Percentiles rank a stretch among this genome's conserved stretches.
These are phyloP conservation scores for Yamadazyma taylorii DNA, from an alignment of 1,139 yeast genomes.

Conservation along the genomic window DNA sequence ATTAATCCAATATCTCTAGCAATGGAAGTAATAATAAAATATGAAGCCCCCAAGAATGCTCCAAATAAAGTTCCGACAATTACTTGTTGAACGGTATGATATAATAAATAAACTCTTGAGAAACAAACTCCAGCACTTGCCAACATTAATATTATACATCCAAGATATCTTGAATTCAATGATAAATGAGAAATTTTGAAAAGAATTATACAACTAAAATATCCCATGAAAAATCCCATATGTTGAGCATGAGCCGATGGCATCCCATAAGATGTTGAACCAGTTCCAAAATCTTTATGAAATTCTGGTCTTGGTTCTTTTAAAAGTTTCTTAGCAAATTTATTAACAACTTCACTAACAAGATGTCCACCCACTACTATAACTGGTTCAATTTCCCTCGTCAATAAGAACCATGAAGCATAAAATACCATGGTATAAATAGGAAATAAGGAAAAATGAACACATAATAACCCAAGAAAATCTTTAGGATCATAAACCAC, in stretches of 20 bases:
- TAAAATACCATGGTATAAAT: conserved; percentile 77
- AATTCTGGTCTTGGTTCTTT: conserved; percentile 76
- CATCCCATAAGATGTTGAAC: conserved; percentile 80
- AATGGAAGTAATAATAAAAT: conserved; percentile 53
- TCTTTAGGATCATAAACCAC: conserved; percentile 76
- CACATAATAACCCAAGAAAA: conserved; percentile 57
- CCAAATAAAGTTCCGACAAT: conserved; percentile 72
- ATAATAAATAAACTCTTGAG: conserved; percentile 76
- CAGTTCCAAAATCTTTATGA: conserved; percentile 50
- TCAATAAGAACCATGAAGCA: conserved; percentile 76
- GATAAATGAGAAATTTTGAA: conserved; percentile 28
- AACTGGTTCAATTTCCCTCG: conserved; percentile 85
- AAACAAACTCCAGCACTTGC: conserved; percentile 56
- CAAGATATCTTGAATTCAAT: conserved; percentile 22
- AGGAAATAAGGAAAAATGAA: conserved; percentile 80
- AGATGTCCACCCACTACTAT: conserved; percentile 86
- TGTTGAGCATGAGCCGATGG: conserved; percentile 97
- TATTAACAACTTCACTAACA: conserved; percentile 70
- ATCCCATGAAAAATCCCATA: conserved; percentile 81
- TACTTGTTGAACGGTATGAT: conserved; percentile 77
- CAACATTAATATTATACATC: conserved; percentile 21
- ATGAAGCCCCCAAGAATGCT: conserved; percentile 52
- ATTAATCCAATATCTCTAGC: conserved; percentile 60
- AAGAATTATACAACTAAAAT: conserved; percentile 47
- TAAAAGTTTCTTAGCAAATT: conserved; percentile 60